These are phyloP conservation scores for Fusarium clavum DNA, from an alignment of 2,329 filamentous ascomycete species.

Conservation along the genomic window DNA sequence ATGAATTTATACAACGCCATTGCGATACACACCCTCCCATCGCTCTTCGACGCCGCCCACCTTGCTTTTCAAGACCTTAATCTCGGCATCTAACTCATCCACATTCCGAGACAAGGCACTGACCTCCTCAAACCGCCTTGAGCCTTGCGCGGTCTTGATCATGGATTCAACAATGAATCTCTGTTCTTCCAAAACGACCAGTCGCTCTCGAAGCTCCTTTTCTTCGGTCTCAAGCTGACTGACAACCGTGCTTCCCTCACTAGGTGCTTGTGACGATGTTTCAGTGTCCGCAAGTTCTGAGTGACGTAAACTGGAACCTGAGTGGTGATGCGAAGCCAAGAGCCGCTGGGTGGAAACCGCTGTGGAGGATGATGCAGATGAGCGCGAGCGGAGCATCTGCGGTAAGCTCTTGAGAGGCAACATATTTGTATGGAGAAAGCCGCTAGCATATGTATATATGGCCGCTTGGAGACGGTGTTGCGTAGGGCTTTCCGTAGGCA, in stretches of 20 bases:
- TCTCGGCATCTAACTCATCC: conserved; percentile 84
- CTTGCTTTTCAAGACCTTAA: conserved; percentile 73
- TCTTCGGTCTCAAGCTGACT: conserved; percentile 82
- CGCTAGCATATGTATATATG: conserved; percentile 83
- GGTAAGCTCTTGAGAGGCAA: conserved; percentile 83
- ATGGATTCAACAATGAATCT: conserved; percentile 89
- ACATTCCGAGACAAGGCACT: conserved; percentile 81
- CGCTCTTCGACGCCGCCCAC: conserved; percentile 73
- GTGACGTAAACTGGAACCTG: conserved; percentile 57
- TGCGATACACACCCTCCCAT: conserved; percentile 65
- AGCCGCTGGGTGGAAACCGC: conserved; percentile 48
- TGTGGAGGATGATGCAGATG: conserved; percentile 49
- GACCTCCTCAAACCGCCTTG: conserved; percentile 87
- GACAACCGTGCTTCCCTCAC: conserved; percentile 65
- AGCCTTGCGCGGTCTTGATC: conserved; percentile 80
- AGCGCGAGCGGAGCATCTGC: conserved; percentile 67
- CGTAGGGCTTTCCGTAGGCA: conserved; percentile 77
- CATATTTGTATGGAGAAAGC: conserved; percentile 91
- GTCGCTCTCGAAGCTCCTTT: conserved; percentile 79
- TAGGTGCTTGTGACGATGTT: conserved; percentile 57
- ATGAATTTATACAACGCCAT: conserved; percentile 41
- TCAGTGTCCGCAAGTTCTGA: conserved; percentile 61
- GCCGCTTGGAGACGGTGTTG: conserved; percentile 83
- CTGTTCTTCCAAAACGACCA: conserved; percentile 91
- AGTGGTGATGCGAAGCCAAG: conserved; percentile 50